These are phyloP conservation scores for Pseudogymnoascus sp. DNA, from an alignment of 2,329 filamentous ascomycete genomes.

Conservation along the genomic window DNA sequence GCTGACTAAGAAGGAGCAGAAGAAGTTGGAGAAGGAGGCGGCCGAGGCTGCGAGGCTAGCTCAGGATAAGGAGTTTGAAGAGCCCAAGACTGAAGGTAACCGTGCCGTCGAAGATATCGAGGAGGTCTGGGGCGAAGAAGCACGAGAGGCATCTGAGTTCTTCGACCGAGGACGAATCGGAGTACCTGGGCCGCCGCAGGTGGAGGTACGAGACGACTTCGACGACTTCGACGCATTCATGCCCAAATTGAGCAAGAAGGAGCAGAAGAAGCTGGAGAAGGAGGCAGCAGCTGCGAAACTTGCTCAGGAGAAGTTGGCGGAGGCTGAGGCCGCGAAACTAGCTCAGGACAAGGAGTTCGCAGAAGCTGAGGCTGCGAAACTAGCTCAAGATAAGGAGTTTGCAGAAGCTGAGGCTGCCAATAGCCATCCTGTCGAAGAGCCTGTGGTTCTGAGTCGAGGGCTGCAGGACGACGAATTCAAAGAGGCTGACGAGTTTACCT, in stretches of 20 bases:
- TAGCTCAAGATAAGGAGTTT: background rate
- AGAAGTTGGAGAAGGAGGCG: conserved; percentile 19
- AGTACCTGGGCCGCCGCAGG: background rate
- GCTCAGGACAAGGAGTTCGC: background rate
- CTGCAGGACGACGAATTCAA: background rate
- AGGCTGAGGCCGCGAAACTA: background rate
- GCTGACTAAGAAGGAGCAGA: conserved; percentile 14
- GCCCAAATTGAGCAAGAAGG: conserved; percentile 39
- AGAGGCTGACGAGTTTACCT: conserved; percentile 18
- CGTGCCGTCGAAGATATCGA: background rate
- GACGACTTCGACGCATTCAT: conserved; percentile 24
- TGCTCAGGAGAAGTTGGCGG: background rate
- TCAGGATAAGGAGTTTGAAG: background rate
- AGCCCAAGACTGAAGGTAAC: background rate
- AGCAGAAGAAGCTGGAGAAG: conserved; percentile 35
- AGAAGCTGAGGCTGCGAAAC: background rate
- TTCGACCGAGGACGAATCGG: background rate
- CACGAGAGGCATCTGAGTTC: conserved; percentile 17
- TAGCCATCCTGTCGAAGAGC: background rate
- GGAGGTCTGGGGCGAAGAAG: background rate
- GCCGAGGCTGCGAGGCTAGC: conserved; percentile 2
- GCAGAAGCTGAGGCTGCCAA: background rate
- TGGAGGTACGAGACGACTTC: background rate
- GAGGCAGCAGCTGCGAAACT: background rate
- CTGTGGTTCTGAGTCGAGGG: background rate